Evolutionary conservation across 495 filamentous ascomycete species (phyloP).

Genomic region (Penicillium subrubescens): DNA sequence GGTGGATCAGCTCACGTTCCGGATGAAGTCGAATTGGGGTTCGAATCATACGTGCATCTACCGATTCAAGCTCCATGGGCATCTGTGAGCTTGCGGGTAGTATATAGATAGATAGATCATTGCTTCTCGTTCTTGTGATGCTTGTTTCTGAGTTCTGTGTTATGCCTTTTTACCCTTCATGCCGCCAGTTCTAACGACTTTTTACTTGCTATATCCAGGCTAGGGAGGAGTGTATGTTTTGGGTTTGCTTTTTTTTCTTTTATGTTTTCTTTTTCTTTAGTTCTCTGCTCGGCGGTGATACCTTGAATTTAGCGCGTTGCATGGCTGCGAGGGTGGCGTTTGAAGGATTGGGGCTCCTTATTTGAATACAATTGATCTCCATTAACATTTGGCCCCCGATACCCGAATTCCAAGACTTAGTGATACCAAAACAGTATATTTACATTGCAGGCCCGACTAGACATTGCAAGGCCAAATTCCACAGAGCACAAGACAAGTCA

Average conservation of each 20-base stretch:
- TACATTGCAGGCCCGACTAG: not conserved
- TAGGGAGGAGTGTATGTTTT: not conserved
- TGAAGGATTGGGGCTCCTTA: not conserved
- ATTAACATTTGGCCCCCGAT: not conserved
- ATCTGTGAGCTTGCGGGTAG: slow-evolving; percentile 24
- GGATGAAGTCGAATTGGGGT: slow-evolving; percentile 53
- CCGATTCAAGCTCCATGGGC: slow-evolving; percentile 47
- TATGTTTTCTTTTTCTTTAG: not conserved
- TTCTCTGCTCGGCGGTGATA: slow-evolving; percentile 14
- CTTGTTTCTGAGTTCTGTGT: not conserved
- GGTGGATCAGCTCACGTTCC: slow-evolving; percentile 45
- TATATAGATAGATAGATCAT: not conserved
- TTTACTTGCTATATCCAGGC: not conserved
- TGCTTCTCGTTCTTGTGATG: not conserved
- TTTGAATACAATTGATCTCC: not conserved
- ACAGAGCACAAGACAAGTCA: not conserved
- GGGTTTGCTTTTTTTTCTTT: not conserved
- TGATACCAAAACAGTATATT: not conserved
- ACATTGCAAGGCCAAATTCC: not conserved
- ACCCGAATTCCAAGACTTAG: not conserved
- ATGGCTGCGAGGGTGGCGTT: slow-evolving; percentile 18
- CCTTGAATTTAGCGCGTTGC: slow-evolving; percentile 27
- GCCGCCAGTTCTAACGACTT: not conserved
- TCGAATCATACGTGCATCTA: slow-evolving; percentile 49
- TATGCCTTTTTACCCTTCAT: not conserved